Base-by-base conservation (phyloP, 805 yeast species). In the Dipodascopsis tothii region DNA sequence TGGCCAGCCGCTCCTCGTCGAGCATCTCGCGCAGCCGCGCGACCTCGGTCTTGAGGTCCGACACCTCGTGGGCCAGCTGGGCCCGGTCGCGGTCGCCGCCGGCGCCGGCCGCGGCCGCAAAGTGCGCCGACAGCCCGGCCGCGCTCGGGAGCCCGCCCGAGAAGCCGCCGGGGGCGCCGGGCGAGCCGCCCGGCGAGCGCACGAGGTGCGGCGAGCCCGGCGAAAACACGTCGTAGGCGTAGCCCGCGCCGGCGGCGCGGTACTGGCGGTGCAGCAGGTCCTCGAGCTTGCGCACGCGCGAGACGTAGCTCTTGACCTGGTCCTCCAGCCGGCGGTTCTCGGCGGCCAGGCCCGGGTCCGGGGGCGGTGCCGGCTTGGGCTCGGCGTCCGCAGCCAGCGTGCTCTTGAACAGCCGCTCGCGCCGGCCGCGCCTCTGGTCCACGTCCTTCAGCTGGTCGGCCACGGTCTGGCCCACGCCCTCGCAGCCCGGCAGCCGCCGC, bases 281-380 rank as follows among this genome's bases (percentile, higher is more conserved):
- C 54, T 87, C 96, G 41, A 90, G 70, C 53, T 82, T 82, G 49
- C 75, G 77, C 33, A 90, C 84, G 41, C 95, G 67, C 7, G 75
- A 62, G 59, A 81, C 81, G 51, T 86, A 80, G 0, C 84, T 84
- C 50, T 71, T 71, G 7, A 81, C 65, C 9, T 73, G 56, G 35
- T 71, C 77, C 3, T 64, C 55, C 19, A 48, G 44, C 39, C 30
- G 44, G 22, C 14, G 21, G 39, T 35, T 47, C 23, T 40, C 56
- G 23, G 6, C 14, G 2, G n/a, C 25, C 9, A 41, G 19, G 11
- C 11, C 9, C 14, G 14, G 11, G n/a, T 36, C 36, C 20, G 21
- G 9, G 14, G 5, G 27, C 21, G 3, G 35, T 23, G 14, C 20
- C 39, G 11, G 30, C 34, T 20, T 27, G 16, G 6, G 9, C 30